phyloP scores from a whole-genome alignment of 306 rosid genomes.

The Delonix regia region DNA sequence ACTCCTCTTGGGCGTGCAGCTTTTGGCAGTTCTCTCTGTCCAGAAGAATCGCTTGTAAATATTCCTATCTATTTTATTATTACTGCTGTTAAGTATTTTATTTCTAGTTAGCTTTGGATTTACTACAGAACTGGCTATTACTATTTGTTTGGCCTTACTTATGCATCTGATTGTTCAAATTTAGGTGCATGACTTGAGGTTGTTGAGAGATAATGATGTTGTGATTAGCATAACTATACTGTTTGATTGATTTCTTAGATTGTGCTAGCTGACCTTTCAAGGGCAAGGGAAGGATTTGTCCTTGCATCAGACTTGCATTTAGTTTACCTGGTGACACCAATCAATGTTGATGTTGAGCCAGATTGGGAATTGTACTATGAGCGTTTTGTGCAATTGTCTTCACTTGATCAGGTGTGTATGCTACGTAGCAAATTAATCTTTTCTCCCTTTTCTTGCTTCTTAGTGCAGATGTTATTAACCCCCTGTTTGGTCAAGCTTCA shows the following conservation, averaged over 20 bases:
- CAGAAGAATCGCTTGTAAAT: conserved; percentile 96
- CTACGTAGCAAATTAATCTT: background rate
- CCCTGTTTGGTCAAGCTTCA: background rate
- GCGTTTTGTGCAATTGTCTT: conserved; percentile 72
- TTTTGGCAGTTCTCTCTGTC: conserved; percentile 95
- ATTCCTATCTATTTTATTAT: conserved; percentile 32
- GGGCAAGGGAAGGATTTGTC: conserved; percentile 99
- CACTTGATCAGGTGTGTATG: conserved; percentile 82
- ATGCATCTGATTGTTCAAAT: conserved; percentile 22
- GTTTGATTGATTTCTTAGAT: conserved; percentile 53
- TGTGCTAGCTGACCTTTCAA: conserved; percentile 93
- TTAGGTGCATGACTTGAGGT: conserved; percentile 11
- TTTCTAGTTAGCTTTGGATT: conserved; percentile 23
- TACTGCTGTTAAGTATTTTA: background rate
- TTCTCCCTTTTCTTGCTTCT: conserved; percentile 18
- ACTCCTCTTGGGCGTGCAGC: conserved; percentile 96
- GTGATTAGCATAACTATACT: conserved; percentile 27
- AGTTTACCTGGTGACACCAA: conserved; percentile 91
- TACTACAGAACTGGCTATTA: conserved; percentile 6
- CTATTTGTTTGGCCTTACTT: conserved; percentile 30
- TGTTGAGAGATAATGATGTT: conserved; percentile 14
- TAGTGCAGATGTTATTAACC: background rate
- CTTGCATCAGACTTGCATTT: conserved; percentile 97
- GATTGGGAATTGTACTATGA: conserved; percentile 94
- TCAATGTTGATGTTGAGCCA: conserved; percentile 90